Conservation (phyloP, 2,329 filamentous ascomycete genomes). For the Fusarium brachygibbosum region DNA sequence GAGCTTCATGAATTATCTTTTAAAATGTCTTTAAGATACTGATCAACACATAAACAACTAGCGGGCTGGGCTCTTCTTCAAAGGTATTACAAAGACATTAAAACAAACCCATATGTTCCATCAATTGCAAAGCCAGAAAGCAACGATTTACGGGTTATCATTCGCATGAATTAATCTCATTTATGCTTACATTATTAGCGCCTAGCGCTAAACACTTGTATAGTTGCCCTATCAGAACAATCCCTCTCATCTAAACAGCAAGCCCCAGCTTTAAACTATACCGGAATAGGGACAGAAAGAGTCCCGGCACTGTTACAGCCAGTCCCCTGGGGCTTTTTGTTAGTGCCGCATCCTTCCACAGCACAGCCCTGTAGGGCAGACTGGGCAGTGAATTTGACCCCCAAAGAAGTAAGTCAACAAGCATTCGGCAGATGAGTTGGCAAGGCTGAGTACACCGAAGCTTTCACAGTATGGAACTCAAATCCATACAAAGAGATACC, state of each 20-base stretch:
- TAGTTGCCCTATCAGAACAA: background rate
- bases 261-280: background rate
- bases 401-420: background rate
- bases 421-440: background rate
- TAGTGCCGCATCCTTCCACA: background rate
- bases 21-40: no score
- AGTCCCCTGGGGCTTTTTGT: background rate
- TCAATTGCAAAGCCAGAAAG: background rate
- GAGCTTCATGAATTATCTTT: no score
- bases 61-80: no score
- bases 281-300: background rate
- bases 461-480: no score
- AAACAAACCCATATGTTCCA: background rate
- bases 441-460: no score
- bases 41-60: background rate
- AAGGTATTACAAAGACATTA: background rate
- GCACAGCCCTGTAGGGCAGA: background rate
- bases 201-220: background rate
- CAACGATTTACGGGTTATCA: background rate
- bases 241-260: no score
- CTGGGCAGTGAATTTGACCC: background rate
- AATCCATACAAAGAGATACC: no score
- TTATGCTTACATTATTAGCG: background rate
- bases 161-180: background rate
- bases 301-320: background rate